These are phyloP conservation scores for Adansonia rubrostipa DNA, from an alignment of 441 rosid genomes.

Conservation along the genomic window DNA sequence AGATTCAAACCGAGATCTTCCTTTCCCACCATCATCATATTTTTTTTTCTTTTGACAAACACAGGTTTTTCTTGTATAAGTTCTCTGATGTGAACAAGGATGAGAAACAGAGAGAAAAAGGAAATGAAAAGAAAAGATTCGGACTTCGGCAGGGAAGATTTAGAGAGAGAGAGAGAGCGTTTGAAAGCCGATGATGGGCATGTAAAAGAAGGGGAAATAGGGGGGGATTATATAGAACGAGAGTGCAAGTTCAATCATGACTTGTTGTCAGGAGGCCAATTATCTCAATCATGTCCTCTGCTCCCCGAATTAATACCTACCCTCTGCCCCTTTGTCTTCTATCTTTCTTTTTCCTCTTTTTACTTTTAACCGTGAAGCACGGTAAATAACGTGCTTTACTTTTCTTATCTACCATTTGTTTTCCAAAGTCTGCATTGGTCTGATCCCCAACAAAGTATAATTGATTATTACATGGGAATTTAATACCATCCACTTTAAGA, in stretches of 20 bases:
- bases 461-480: too few species aligned
- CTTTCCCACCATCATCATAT: slow-evolving; percentile 55
- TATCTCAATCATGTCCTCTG: slow-evolving; percentile 56
- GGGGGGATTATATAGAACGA: neutral
- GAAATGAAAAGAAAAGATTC: neutral
- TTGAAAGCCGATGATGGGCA: slow-evolving; percentile 21
- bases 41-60: slow-evolving; percentile 5
- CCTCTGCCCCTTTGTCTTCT: slow-evolving; percentile 40
- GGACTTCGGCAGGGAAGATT: neutral
- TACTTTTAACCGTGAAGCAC: neutral
- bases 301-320: slow-evolving; percentile 42
- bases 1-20: slow-evolving; percentile 85
- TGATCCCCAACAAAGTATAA: too few species aligned
- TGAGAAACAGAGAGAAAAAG: slow-evolving; percentile 10
- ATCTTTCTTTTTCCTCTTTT: neutral
- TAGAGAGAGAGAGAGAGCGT: neutral
- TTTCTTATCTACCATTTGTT: too few species aligned
- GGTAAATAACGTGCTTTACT: neutral
- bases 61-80: neutral
- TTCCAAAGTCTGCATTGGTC: too few species aligned
- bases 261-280: slow-evolving; percentile 56
- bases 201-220: neutral
- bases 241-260: slow-evolving; percentile 48
- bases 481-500: neutral
- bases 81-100: neutral